Evolutionary conservation across 2,329 filamentous ascomycete genomes (phyloP), one percentile per base, ranked within the genome.

Genomic region (Aspergillus novoparasiticus): DNA sequence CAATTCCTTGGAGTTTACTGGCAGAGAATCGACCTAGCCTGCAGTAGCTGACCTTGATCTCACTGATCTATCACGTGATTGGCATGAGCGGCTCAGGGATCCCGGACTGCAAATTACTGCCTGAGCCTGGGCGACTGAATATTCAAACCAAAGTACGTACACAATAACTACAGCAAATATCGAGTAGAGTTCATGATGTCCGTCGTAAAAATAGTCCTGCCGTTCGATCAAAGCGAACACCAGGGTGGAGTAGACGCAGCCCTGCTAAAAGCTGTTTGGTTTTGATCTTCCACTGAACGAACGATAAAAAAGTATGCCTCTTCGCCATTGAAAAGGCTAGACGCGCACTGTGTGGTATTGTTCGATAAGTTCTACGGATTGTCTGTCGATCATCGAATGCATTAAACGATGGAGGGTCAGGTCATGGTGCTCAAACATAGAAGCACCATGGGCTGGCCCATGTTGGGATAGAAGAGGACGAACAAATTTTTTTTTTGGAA

Each of bases 191-290:
- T 43, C n/a, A 45, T 32, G 32, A 80, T 81, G 79, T 81, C 71
- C 79, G 78, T 81, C 79, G 73, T 78, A 75, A 75, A 79, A 76
- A 77, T 75, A 81, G 79, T 81, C 79, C 79, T 79, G 73, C 73
- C 69, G 75, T 73, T 74, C 77, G 70, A 80, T 69, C 41, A 63
- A 72, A 61, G 63, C 71, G 72, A 78, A 75, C 75, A 78, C 76
- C 76, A 81, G 79, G 79, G 79, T 81, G 79, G 79, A 81, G 79
- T 79, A 80, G 79, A 81, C 79, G 79, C 79, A 78, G 79, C 73
- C 72, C 79, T 81, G 79, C 79, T 81, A 81, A 79, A 81, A 81
- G 79, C 79, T 78, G 78, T 75, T 76, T 76, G 73, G 76, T 75
- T 79, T 81, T 78, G 76, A 74, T 81, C 76, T 81, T 72, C 79